phyloP scores from a whole-genome alignment of 2,329 filamentous ascomycete genomes.

The Cadophora malorum region DNA sequence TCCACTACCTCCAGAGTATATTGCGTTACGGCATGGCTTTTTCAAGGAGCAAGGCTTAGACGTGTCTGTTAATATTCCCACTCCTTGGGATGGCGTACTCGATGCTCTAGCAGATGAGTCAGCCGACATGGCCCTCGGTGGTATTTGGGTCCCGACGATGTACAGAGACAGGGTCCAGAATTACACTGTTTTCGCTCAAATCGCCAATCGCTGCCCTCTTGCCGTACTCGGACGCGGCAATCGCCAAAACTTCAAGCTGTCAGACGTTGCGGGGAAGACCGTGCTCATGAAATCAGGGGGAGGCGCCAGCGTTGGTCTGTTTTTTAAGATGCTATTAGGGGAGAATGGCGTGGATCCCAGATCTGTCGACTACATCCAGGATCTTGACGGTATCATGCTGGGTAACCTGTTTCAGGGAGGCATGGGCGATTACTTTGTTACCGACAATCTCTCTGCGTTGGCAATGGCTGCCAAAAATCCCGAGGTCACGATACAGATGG shows the following conservation, averaged over 20 bases:
- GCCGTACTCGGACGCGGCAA: constrained; percentile 17
- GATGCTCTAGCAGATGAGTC: constrained; percentile 21
- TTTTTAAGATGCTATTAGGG: constrained; percentile 24
- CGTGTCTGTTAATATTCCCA: constrained; percentile 41
- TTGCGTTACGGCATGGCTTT: constrained; percentile 43
- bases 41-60: constrained; percentile 44
- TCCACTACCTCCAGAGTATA: constrained; percentile 46
- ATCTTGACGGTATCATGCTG: constrained; percentile 23
- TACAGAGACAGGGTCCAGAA: constrained; percentile 21
- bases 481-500: constrained; percentile 18
- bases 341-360: constrained; percentile 22
- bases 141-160: constrained; percentile 25
- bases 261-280: constrained; percentile 19
- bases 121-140: constrained; percentile 23
- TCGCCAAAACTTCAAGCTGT: constrained; percentile 17
- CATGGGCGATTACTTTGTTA: constrained; percentile 24
- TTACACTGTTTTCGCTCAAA: constrained; percentile 24
- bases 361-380: constrained; percentile 22
- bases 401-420: constrained; percentile 23
- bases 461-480: constrained; percentile 21
- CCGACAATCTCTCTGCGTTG: constrained; percentile 24
- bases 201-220: constrained; percentile 25
- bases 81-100: constrained; percentile 24
- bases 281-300: constrained; percentile 23
- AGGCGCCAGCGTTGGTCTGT: constrained; percentile 23